Conservation (phyloP, 208 protist species). For the Leishmania martiniquensis region DNA sequence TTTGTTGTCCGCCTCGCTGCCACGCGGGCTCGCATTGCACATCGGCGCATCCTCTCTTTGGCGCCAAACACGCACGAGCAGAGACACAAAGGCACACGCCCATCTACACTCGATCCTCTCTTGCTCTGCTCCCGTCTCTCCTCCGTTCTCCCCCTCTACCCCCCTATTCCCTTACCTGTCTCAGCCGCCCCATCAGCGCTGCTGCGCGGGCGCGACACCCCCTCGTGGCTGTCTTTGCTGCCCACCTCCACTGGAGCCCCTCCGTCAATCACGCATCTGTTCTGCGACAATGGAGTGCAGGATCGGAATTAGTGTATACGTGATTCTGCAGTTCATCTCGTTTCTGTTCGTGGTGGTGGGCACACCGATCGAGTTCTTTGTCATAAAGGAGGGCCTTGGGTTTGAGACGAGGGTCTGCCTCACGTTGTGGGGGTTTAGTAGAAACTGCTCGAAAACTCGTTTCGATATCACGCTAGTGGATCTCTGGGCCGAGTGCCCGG, state of each 20-base stretch:
- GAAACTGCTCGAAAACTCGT: slow-evolving; percentile 34
- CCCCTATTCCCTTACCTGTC: too few species aligned
- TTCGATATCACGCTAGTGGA: slow-evolving; percentile 20
- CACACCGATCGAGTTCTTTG: slow-evolving; percentile 59
- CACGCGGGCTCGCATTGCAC: neutral
- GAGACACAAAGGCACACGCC: slow-evolving; percentile 36
- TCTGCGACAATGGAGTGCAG: neutral
- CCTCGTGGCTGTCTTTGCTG: neutral
- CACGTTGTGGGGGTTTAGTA: slow-evolving; percentile 52
- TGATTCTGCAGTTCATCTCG: slow-evolving; percentile 39
- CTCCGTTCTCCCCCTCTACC: neutral
- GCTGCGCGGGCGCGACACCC: neutral
- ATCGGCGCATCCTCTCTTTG: neutral
- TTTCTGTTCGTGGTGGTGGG: slow-evolving; percentile 58
- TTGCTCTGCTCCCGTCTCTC: neutral
- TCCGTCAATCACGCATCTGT: neutral
- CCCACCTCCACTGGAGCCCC: neutral
- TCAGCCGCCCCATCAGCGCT: neutral
- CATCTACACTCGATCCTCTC: neutral
- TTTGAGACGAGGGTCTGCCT: slow-evolving; percentile 23
- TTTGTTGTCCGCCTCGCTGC: neutral
- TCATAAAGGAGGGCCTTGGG: slow-evolving; percentile 4
- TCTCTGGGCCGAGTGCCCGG: slow-evolving; percentile 31
- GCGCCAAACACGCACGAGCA: neutral
- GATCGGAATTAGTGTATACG: slow-evolving; percentile 55